Conservation (phyloP, 2,329 filamentous ascomycete genomes). For the Anthostomella pinea region DNA sequence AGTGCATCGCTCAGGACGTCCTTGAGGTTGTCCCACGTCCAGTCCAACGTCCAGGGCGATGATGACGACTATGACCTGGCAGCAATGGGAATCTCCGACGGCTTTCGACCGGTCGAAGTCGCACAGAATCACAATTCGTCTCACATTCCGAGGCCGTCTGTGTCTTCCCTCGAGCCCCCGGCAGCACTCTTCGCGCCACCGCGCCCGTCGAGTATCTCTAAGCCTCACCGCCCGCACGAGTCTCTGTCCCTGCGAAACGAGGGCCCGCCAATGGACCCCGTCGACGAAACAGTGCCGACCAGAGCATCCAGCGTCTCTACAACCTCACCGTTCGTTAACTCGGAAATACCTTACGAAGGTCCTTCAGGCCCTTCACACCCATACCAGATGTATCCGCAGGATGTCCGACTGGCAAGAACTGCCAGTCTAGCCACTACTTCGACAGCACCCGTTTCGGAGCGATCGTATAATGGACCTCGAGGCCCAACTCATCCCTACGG, state of each 20-base stretch:
- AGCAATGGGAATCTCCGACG: constrained; percentile 47
- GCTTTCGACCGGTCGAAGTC: constrained; percentile 29
- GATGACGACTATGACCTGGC: constrained; percentile 49
- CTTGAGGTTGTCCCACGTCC: constrained; percentile 33
- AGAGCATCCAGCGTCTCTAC: constrained; percentile 35
- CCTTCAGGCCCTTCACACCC: constrained; percentile 76
- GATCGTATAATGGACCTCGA: constrained; percentile 56
- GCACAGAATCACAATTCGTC: constrained; percentile 19
- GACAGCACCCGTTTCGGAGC: constrained; percentile 58
- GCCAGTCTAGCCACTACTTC: constrained; percentile 70
- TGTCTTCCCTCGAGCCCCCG: constrained; percentile 19
- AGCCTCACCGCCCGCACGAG: constrained; percentile 48
- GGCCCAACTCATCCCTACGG: constrained; percentile 81
- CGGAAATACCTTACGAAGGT: constrained; percentile 66
- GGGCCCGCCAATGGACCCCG: constrained; percentile 31
- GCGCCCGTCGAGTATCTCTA: constrained; percentile 55
- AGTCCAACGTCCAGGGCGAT: constrained; percentile 33
- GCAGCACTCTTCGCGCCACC: constrained; percentile 21
- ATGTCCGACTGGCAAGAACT: constrained; percentile 48
- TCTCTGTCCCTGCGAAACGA: constrained; percentile 53
- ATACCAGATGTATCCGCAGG: constrained; percentile 81
- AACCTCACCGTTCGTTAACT: constrained; percentile 36
- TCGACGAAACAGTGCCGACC: constrained; percentile 19
- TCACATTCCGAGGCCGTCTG: constrained; percentile 19
- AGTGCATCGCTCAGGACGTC: constrained; percentile 43